Evolutionary conservation across 345 rosid genomes (phyloP).

Genomic region (Brassica rapa): DNA sequence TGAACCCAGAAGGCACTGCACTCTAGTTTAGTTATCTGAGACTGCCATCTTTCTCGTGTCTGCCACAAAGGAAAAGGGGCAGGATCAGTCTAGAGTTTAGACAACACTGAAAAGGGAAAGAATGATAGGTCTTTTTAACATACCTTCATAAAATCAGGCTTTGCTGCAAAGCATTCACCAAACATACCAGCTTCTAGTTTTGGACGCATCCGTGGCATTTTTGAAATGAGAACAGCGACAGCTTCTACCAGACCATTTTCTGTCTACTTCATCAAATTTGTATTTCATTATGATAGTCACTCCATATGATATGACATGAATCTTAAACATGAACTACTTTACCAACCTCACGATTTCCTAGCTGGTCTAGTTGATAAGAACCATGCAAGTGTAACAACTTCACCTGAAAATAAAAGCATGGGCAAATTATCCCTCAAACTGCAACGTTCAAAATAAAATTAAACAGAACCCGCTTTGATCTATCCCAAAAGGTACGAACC

Average conservation of each 20-base stretch:
- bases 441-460: slow-evolving; percentile 12
- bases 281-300: slow-evolving; percentile 29
- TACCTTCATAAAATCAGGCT: slow-evolving; percentile 96
- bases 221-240: slow-evolving; percentile 89
- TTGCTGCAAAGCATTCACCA: slow-evolving; percentile 83
- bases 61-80: slow-evolving; percentile 20
- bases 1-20: slow-evolving; percentile 86
- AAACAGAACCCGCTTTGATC: neutral
- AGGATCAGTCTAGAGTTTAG: slow-evolving; percentile 4
- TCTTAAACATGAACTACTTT: slow-evolving; percentile 22
- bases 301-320: slow-evolving; percentile 24
- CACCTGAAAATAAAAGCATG: slow-evolving; percentile 52
- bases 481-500: slow-evolving; percentile 46
- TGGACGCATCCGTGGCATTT: slow-evolving; percentile 90
- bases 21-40: slow-evolving; percentile 77
- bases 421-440: neutral
- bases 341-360: slow-evolving; percentile 84
- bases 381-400: slow-evolving; percentile 85
- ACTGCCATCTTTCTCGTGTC: slow-evolving; percentile 98
- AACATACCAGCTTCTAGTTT: slow-evolving; percentile 61
- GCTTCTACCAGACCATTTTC: slow-evolving; percentile 96
- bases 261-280: slow-evolving; percentile 52
- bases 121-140: slow-evolving; percentile 22
- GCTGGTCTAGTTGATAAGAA: slow-evolving; percentile 90
- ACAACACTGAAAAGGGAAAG: slow-evolving; percentile 7